Evolutionary conservation across 148 eudicot genomes (phyloP).

Genomic region (Gaultheria prostrata): DNA sequence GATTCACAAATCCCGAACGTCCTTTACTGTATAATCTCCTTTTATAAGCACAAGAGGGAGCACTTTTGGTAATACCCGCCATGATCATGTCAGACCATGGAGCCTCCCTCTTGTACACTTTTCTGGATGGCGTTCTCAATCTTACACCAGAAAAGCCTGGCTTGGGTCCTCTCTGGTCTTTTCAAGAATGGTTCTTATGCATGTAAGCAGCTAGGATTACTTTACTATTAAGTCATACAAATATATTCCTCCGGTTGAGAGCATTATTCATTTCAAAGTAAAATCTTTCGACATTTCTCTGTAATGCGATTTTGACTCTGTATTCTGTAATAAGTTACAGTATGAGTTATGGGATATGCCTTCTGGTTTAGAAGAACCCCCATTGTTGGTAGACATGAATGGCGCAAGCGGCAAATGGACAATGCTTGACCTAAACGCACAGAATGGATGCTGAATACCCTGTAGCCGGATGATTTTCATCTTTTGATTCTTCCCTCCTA

Average conservation of each 20-base stretch:
- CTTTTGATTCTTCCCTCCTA: background rate
- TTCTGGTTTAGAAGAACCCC: background rate
- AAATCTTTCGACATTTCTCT: background rate
- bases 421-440: background rate
- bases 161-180: background rate
- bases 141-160: no score
- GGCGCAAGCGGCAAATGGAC: background rate
- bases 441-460: background rate
- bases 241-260: background rate
- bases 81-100: background rate
- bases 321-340: no score
- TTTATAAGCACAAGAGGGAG: background rate
- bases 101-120: background rate
- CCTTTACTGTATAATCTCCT: slow-evolving; percentile 21
- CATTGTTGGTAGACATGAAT: background rate
- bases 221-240: background rate
- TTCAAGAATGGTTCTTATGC: background rate
- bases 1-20: slow-evolving; percentile 24
- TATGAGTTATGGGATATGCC: background rate
- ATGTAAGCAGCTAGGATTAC: background rate
- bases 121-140: background rate
- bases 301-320: background rate
- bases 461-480: background rate
- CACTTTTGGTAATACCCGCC: background rate
- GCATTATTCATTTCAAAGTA: background rate